phyloP scores from a whole-genome alignment of 768 basidiomycete species.

The Tricholoma terreum region DNA sequence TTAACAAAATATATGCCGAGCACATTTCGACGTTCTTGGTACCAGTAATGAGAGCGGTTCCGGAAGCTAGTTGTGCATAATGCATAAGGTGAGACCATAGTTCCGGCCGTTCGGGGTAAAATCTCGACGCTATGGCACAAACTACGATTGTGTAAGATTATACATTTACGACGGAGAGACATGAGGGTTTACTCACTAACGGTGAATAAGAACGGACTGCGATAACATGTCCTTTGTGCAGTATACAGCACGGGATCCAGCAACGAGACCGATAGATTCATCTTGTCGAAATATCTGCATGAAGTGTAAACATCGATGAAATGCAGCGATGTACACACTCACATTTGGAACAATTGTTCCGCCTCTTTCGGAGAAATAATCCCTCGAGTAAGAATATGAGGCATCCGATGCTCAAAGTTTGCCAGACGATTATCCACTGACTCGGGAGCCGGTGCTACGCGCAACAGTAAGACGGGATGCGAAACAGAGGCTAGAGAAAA shows the following conservation, averaged over 20 bases:
- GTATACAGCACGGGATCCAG: slow-evolving; percentile 85
- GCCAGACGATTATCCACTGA: slow-evolving; percentile 37
- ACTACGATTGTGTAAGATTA: slow-evolving; percentile 40
- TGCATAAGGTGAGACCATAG: slow-evolving; percentile 72
- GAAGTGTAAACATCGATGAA: slow-evolving; percentile 8
- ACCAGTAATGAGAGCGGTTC: slow-evolving; percentile 71
- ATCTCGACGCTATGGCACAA: slow-evolving; percentile 85
- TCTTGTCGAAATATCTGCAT: slow-evolving; percentile 67
- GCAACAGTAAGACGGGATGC: slow-evolving; percentile 1
- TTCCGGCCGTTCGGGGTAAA: slow-evolving; percentile 65
- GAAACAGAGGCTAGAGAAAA: slow-evolving; percentile 1
- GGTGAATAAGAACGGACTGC: slow-evolving; percentile 90
- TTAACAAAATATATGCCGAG: slow-evolving; percentile 77
- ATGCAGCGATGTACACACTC: slow-evolving; percentile 13
- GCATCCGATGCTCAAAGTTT: slow-evolving; percentile 46
- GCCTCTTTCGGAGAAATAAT: slow-evolving; percentile 64
- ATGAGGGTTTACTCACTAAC: slow-evolving; percentile 58
- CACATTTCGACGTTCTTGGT: slow-evolving; percentile 82
- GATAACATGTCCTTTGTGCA: slow-evolving; percentile 72
- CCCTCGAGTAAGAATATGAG: slow-evolving; percentile 62
- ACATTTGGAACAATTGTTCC: slow-evolving; percentile 74
- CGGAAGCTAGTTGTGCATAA: slow-evolving; percentile 73
- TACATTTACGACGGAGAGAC: not conserved
- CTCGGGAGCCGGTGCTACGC: slow-evolving; percentile 40
- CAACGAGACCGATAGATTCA: slow-evolving; percentile 76